These are phyloP conservation scores for Leishmania martiniquensis DNA, from an alignment of 208 protist genomes.

Conservation along the genomic window DNA sequence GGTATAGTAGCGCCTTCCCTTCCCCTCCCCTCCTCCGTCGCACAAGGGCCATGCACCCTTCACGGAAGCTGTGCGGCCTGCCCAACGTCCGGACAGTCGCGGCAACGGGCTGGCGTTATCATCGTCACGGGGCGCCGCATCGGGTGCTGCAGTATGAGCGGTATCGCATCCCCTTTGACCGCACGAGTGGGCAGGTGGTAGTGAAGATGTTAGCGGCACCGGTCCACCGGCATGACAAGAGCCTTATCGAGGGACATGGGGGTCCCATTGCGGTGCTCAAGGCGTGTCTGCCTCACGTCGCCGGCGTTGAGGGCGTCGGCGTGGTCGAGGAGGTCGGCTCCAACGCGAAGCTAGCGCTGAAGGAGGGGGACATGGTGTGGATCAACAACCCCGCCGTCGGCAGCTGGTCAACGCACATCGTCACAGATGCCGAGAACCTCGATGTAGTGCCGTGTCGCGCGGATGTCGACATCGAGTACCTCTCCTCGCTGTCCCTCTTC, in stretches of 20 bases:
- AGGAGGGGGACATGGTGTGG: slow-evolving; percentile 95
- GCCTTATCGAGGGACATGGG: slow-evolving; percentile 93
- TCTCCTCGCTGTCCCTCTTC: slow-evolving; percentile 95
- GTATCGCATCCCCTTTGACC: slow-evolving; percentile 86
- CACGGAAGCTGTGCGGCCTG: slow-evolving; percentile 24
- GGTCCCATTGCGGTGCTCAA: slow-evolving; percentile 34
- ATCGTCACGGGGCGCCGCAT: slow-evolving; percentile 69
- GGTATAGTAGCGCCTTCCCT: not conserved
- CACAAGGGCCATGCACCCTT: slow-evolving; percentile 15
- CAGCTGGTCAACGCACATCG: slow-evolving; percentile 92
- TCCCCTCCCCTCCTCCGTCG: not conserved
- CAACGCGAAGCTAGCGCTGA: slow-evolving; percentile 59
- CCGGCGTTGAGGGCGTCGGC: slow-evolving; percentile 95
- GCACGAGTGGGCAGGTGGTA: slow-evolving; percentile 82
- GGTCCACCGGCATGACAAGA: slow-evolving; percentile 97
- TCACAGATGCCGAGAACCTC: slow-evolving; percentile 84
- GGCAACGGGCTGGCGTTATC: slow-evolving; percentile 87
- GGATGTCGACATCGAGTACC: slow-evolving; percentile 94
- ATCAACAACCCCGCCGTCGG: slow-evolving; percentile 88
- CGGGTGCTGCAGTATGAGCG: slow-evolving; percentile 88
- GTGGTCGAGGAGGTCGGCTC: slow-evolving; percentile 95
- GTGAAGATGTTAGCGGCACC: slow-evolving; percentile 96
- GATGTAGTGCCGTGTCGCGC: slow-evolving; percentile 89
- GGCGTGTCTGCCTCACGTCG: slow-evolving; percentile 57
- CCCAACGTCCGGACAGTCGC: slow-evolving; percentile 79